Percentiles rank a stretch among this genome's conserved stretches.
Conservation (phyloP, 2,329 filamentous ascomycete species). For the Colletotrichum navitas region DNA sequence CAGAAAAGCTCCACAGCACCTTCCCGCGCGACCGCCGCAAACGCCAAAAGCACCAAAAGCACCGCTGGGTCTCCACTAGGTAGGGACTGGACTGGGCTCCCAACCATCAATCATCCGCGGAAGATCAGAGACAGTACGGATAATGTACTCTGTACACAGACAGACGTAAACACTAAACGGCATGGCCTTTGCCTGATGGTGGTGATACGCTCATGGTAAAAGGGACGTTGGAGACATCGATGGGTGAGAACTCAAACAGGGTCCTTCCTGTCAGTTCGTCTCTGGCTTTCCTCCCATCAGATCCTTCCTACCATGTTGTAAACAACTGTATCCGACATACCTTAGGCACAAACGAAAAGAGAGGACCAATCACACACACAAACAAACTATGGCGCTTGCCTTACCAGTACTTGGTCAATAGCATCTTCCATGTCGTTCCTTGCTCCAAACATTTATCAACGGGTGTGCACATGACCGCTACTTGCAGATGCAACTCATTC, state of each 20-base stretch:
- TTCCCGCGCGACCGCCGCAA: not conserved
- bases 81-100: conserved; percentile 17
- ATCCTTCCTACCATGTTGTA: not conserved
- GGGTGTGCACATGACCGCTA: conserved; percentile 28
- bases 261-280: not conserved
- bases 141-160: too few species aligned
- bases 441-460: conserved; percentile 6
- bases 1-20: conserved; percentile 1
- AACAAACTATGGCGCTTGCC: too few species aligned
- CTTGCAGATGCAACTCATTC: conserved; percentile 16
- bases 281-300: not conserved
- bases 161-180: conserved; percentile 13
- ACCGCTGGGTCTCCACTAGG: conserved; percentile 5
- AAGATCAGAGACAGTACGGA: conserved; percentile 21
- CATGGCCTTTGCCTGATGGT: not conserved
- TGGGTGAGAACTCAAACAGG: not conserved
- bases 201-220: not conserved
- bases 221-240: not conserved
- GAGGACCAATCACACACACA: not conserved
- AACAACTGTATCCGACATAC: too few species aligned
- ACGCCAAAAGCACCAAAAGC: conserved; percentile 1
- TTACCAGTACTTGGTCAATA: not conserved
- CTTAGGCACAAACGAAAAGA: too few species aligned
- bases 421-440: conserved; percentile 36
- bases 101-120: conserved; percentile 30